phyloP scores from a whole-genome alignment of 768 basidiomycete genomes.

The Psilocybe azurescens region DNA sequence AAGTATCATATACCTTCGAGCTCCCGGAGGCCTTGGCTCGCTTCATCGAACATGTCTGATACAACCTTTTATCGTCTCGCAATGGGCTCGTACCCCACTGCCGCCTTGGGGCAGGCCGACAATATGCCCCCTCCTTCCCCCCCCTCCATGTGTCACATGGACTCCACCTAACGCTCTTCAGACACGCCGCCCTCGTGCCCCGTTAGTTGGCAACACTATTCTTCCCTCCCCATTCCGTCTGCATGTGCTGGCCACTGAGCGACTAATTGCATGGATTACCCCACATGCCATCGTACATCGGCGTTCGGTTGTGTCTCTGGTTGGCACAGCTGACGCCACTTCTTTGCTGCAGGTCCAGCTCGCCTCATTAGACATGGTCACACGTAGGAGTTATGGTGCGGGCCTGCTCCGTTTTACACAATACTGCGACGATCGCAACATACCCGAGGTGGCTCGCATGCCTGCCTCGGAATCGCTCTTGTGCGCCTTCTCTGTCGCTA shows the following conservation, averaged over 20 bases:
- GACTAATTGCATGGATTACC: conserved; percentile 13
- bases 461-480: conserved; percentile 23
- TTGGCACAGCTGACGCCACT: background rate
- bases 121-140: background rate
- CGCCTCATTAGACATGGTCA: conserved; percentile 9
- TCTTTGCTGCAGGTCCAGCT: conserved; percentile 10
- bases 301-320: background rate
- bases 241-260: conserved; percentile 9
- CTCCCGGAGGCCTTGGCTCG: background rate
- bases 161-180: no score
- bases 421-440: conserved; percentile 22
- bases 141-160: no score
- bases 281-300: background rate
- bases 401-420: conserved; percentile 26
- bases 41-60: conserved; percentile 10
- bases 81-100: background rate
- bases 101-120: background rate
- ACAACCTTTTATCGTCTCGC: background rate
- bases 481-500: conserved; percentile 9
- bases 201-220: background rate
- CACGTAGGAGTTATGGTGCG: conserved; percentile 19
- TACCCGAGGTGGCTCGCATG: conserved; percentile 24
- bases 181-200: conserved; percentile 12
- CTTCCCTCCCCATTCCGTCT: conserved; percentile 8
- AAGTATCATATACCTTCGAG: background rate